Conservation (phyloP, 2,329 filamentous ascomycete genomes). For the Colletotrichum echinochloae region DNA sequence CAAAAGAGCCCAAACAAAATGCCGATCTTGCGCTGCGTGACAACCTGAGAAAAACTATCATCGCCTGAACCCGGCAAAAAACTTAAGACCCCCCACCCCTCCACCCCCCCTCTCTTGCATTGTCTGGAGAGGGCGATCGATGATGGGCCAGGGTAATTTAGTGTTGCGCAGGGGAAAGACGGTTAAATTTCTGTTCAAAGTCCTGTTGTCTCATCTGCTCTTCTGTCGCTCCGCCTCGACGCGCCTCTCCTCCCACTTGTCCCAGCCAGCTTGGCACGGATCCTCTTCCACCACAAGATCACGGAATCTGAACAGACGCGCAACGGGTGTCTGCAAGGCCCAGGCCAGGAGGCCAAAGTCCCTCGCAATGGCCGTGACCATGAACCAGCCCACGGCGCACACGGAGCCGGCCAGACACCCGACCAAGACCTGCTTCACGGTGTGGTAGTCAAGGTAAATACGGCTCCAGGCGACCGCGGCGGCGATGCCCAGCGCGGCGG, state of each 20-base stretch:
- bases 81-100: too few species aligned
- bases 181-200: neutral
- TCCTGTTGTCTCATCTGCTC: constrained; percentile 16
- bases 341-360: constrained; percentile 77
- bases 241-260: constrained; percentile 79
- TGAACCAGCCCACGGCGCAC: constrained; percentile 84
- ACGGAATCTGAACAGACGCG: constrained; percentile 76
- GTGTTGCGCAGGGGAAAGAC: neutral
- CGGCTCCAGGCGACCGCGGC: constrained; percentile 82
- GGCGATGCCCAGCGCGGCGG: constrained; percentile 71
- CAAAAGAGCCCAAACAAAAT: constrained; percentile 18
- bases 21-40: neutral
- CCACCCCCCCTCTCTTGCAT: too few species aligned
- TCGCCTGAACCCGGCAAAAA: neutral
- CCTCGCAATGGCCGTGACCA: constrained; percentile 74
- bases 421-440: constrained; percentile 85
- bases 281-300: constrained; percentile 92
- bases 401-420: constrained; percentile 77
- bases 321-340: constrained; percentile 74
- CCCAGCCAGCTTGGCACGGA: constrained; percentile 91
- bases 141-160: neutral
- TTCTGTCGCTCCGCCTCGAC: constrained; percentile 51
- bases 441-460: constrained; percentile 94
- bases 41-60: neutral
- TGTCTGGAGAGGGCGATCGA: too few species aligned